Evolutionary conservation across 495 filamentous ascomycete genomes (phyloP).

Genomic region (Penicillium malachiteum): DNA sequence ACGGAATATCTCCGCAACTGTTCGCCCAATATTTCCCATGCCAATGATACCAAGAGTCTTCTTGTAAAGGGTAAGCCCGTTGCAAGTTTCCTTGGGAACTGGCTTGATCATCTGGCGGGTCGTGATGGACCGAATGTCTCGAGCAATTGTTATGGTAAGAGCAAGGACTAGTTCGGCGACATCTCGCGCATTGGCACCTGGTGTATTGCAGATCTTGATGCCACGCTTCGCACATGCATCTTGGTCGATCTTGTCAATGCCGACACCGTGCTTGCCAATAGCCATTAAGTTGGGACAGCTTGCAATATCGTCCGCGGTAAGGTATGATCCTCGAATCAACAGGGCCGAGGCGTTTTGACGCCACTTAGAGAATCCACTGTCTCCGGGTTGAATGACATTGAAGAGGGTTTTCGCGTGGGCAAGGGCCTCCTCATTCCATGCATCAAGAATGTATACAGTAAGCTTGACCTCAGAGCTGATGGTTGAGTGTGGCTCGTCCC

Average conservation of each 20-base stretch:
- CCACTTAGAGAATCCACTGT: constrained; percentile 23
- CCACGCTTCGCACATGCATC: constrained; percentile 44
- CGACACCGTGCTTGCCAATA: constrained; percentile 47
- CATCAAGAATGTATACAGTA: constrained; percentile 30
- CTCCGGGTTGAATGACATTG: constrained; percentile 22
- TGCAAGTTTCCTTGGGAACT: constrained; percentile 31
- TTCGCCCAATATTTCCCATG: constrained; percentile 40
- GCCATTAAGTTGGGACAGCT: constrained; percentile 28
- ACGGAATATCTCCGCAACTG: constrained; percentile 35
- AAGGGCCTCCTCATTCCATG: constrained; percentile 22
- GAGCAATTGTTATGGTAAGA: constrained; percentile 29
- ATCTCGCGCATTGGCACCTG: constrained; percentile 40
- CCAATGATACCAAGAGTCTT: constrained; percentile 40
- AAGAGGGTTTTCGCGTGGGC: constrained; percentile 23
- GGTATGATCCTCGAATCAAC: constrained; percentile 22
- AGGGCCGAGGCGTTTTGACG: constrained; percentile 22
- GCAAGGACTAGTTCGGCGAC: constrained; percentile 37
- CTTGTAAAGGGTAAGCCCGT: constrained; percentile 29
- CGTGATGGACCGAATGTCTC: constrained; percentile 32
- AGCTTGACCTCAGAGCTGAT: constrained; percentile 14
- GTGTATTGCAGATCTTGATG: constrained; percentile 50
- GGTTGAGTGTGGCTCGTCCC: constrained; percentile 3
- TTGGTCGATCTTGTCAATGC: constrained; percentile 53
- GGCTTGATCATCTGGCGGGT: constrained; percentile 26
- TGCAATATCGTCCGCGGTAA: constrained; percentile 28